Conservation (phyloP, 2,329 filamentous ascomycete genomes). For the Claviceps pazoutovae region DNA sequence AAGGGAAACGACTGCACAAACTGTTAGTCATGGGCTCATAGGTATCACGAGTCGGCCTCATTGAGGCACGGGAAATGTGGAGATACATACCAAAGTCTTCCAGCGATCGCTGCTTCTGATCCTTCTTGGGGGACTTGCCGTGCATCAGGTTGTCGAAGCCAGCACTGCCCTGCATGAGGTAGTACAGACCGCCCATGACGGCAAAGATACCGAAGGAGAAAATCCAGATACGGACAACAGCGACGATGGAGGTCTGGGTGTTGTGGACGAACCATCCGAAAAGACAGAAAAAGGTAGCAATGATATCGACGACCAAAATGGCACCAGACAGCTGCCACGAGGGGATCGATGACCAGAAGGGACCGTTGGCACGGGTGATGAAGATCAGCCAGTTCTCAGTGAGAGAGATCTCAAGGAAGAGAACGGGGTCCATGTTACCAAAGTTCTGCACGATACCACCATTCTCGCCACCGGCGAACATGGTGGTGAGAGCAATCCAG, state of each 20-base stretch:
- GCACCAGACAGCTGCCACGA: conserved; percentile 74
- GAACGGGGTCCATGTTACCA: conserved; percentile 64
- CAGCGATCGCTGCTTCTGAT: conserved; percentile 68
- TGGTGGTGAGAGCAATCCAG: conserved; percentile 81
- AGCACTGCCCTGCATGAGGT: conserved; percentile 66
- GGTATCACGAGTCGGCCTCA: no score
- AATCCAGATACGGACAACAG: conserved; percentile 79
- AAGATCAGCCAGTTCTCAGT: conserved; percentile 96
- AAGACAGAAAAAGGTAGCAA: conserved; percentile 74
- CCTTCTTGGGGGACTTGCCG: conserved; percentile 70
- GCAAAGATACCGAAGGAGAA: conserved; percentile 86
- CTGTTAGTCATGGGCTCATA: conserved; percentile 32
- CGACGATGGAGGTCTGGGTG: conserved; percentile 60
- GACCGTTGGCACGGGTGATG: conserved; percentile 84
- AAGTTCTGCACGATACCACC: conserved; percentile 86
- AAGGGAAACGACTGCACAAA: conserved; percentile 58
- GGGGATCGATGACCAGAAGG: conserved; percentile 80
- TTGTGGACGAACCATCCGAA: conserved; percentile 64
- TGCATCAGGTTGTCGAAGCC: conserved; percentile 91
- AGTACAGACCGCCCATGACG: conserved; percentile 59
- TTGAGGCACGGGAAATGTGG: neutral
- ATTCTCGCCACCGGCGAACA: conserved; percentile 53
- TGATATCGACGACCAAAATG: conserved; percentile 66
- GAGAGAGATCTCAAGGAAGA: conserved; percentile 82
- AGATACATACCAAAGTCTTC: conserved; percentile 71